Percentiles rank a stretch among this genome's conserved stretches.
phyloP scores from a whole-genome alignment of 768 basidiomycete species.

The Hemileccinum rubropunctum region DNA sequence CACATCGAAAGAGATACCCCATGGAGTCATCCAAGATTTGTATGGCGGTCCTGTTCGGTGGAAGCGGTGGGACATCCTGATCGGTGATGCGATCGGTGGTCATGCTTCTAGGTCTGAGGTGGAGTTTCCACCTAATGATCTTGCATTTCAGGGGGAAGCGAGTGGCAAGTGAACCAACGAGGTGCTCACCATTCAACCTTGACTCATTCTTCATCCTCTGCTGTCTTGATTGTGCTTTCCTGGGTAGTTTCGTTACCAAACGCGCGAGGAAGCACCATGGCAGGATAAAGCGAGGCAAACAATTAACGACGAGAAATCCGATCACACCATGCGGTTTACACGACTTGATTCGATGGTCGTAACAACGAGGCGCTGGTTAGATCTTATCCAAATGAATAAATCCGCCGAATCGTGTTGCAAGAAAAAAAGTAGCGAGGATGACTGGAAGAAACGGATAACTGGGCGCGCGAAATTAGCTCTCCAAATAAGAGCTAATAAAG shows the following conservation, averaged over 20 bases:
- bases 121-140: conserved; percentile 34
- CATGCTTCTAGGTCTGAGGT: conserved; percentile 29
- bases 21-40: conserved; percentile 51
- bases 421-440: too few species aligned
- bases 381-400: too few species aligned
- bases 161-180: too few species aligned
- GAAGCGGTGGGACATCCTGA: conserved; percentile 41
- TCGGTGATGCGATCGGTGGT: conserved; percentile 23
- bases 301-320: conserved; percentile 1
- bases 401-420: too few species aligned
- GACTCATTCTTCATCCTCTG: conserved; percentile 36
- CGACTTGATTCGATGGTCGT: background rate
- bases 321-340: conserved; percentile 3
- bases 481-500: too few species aligned
- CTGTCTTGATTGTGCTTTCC: conserved; percentile 37
- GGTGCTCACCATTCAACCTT: conserved; percentile 33
- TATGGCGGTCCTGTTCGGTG: conserved; percentile 38
- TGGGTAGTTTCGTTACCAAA: conserved; percentile 45
- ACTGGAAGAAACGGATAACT: too few species aligned
- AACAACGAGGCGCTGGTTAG: background rate
- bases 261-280: conserved; percentile 29
- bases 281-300: conserved; percentile 15
- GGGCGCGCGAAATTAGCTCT: too few species aligned
- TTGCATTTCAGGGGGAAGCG: conserved; percentile 12
- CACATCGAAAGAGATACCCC: conserved; percentile 42